Evolutionary conservation across 805 yeast genomes (phyloP), one percentile per base, ranked within the genome.

Genomic region (Torulaspora delbrueckii): DNA sequence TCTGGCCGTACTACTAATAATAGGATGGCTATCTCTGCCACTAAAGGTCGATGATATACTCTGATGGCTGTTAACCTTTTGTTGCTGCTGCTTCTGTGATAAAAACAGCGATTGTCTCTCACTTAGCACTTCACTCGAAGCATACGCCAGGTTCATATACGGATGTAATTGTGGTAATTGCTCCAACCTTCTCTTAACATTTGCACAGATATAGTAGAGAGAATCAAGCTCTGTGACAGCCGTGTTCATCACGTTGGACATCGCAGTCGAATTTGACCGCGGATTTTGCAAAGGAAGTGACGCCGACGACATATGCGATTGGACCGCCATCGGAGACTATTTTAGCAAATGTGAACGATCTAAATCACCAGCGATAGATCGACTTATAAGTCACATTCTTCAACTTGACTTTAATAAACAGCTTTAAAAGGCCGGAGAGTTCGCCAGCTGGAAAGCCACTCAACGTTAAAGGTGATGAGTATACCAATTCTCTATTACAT

Each of bases 161-260:
- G 89, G 84, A 30, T 74, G 76, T 74, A 88, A 73, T 14, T 83
- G 89, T 0, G 84, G 79, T 18, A 85, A 74, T 33, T 70, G 66
- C 43, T 76, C 78, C 28, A 88, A 65, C 48, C 83, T 66, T 46
- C 67, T 71, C 57, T 79, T 75, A 45, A 86, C 69, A 24, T 69
- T 71, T 19, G 73, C 63, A 60, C 93, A 81, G 31, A 85, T 76
- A 62, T 82, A 81, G 61, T 78, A 86, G 22, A 87, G 67, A 27
- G 90, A 87, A 48, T 83, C 90, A 41, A 73, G 69, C 16, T 81
- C 78, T 18, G 75, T 68, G 4, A 84, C 84, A 49, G 73, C 75
- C 53, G 74, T 74, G 65, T 85, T 86, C 79, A 86, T 78, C 39
- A 78, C 72, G 63, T 75, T 59, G 34, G 59, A 58, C 9, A 66